Conservation (phyloP, 179 eudicot genomes). For the Dionaea muscipula region DNA sequence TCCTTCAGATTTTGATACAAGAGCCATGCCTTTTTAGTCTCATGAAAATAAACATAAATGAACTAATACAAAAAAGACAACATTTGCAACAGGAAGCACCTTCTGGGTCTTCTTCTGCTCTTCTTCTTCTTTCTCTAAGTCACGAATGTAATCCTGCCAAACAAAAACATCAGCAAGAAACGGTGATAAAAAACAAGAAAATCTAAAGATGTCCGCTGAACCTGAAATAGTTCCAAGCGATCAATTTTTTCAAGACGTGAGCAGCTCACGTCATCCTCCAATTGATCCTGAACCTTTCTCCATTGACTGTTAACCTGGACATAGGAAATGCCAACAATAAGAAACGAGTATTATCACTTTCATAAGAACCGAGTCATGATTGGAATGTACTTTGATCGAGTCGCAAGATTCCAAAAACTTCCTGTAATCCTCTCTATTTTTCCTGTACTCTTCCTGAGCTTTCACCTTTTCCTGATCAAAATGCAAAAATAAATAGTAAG, state of each 20-base stretch:
- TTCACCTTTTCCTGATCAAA: constrained; percentile 67
- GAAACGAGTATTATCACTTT: not conserved
- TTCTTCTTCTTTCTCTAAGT: constrained; percentile 88
- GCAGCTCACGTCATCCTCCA: constrained; percentile 92
- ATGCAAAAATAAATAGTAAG: constrained; percentile 10
- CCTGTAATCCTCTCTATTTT: constrained; percentile 63
- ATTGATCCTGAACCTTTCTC: constrained; percentile 89
- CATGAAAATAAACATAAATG: not conserved
- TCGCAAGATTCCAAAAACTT: constrained; percentile 73
- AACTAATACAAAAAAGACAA: not conserved
- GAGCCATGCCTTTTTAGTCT: not conserved
- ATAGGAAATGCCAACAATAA: constrained; percentile 2
- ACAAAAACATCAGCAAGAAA: constrained; percentile 5
- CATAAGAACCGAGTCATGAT: not conserved
- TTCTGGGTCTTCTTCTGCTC: constrained; percentile 75
- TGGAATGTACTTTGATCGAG: constrained; percentile 60
- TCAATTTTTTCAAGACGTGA: constrained; percentile 85
- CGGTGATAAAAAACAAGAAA: not conserved
- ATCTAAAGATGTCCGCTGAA: constrained; percentile 6
- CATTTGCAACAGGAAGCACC: constrained; percentile 21
- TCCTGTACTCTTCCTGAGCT: constrained; percentile 80
- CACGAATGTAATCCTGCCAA: constrained; percentile 84
- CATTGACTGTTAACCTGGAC: constrained; percentile 71
- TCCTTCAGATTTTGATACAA: constrained; percentile 32
- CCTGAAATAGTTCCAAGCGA: constrained; percentile 83